Percentiles rank a stretch among this genome's conserved stretches.
Conservation (phyloP, 2,329 filamentous ascomycete genomes). For the Lomentospora prolificans region DNA sequence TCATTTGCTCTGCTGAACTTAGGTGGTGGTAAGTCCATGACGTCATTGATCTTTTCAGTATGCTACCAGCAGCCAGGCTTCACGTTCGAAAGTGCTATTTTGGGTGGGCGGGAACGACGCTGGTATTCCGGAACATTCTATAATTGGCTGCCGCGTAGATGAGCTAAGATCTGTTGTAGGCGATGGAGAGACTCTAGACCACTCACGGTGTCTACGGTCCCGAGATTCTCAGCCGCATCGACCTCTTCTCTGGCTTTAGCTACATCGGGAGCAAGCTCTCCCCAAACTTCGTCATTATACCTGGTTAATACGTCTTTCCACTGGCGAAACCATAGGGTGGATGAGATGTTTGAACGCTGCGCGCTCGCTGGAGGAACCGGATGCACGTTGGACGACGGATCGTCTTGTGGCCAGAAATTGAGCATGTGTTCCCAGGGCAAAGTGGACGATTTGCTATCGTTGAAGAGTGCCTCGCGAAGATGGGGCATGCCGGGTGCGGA, state of each 20-base stretch:
- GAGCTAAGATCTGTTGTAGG: constrained; percentile 26
- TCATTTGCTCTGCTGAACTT: no score
- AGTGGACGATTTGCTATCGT: neutral
- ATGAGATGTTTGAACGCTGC: constrained; percentile 8
- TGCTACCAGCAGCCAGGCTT: no score
- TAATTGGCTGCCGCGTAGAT: constrained; percentile 22
- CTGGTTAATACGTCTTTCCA: constrained; percentile 46
- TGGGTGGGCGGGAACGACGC: no score
- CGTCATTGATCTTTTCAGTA: neutral
- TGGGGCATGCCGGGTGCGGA: constrained; percentile 4
- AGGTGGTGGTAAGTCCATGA: neutral
- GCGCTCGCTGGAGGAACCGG: constrained; percentile 12
- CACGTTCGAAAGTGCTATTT: no score
- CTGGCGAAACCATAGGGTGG: constrained; percentile 38
- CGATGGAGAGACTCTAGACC: constrained; percentile 21
- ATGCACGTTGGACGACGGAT: constrained; percentile 16
- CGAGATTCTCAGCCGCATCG: constrained; percentile 22
- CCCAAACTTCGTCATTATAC: constrained; percentile 61
- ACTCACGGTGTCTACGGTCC: constrained; percentile 12
- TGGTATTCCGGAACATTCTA: neutral
- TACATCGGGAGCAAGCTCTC: constrained; percentile 47
- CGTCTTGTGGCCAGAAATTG: constrained; percentile 39
- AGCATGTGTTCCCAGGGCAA: constrained; percentile 34
- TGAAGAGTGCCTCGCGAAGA: constrained; percentile 7
- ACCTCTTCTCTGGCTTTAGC: constrained; percentile 48